Evolutionary conservation across 1,284 basidiomycete species (phyloP).

Genomic region (Neolentinus lepideus): DNA sequence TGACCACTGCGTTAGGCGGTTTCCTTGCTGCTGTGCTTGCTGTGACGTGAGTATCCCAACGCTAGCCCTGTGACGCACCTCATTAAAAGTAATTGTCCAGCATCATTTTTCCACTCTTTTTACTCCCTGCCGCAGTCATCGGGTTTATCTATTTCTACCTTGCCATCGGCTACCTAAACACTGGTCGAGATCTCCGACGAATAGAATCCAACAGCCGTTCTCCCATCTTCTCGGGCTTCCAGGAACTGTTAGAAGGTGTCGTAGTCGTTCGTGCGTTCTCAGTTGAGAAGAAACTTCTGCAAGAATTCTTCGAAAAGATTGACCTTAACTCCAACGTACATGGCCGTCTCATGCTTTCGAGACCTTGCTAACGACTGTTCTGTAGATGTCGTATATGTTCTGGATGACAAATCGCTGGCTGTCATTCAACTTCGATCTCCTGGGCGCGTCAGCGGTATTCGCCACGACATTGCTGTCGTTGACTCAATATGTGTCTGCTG

Average conservation of each 20-base stretch:
- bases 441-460: conserved; percentile 60
- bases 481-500: conserved; percentile 58
- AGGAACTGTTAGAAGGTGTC: conserved; percentile 73
- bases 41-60: conserved; percentile 27
- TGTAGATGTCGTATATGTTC: conserved; percentile 70
- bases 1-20: conserved; percentile 65
- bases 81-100: too few species aligned
- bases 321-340: conserved; percentile 56
- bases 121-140: conserved; percentile 63
- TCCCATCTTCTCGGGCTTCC: conserved; percentile 73
- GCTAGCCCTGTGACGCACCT: too few species aligned
- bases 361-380: background rate
- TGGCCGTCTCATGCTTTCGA: background rate
- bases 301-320: conserved; percentile 59
- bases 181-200: conserved; percentile 68
- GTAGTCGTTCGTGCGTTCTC: conserved; percentile 87
- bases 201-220: conserved; percentile 72
- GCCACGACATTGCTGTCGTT: conserved; percentile 73
- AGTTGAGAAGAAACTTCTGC: conserved; percentile 71
- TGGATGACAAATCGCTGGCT: conserved; percentile 68
- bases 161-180: conserved; percentile 69
- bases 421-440: conserved; percentile 66
- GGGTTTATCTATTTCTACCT: conserved; percentile 55
- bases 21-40: conserved; percentile 65
- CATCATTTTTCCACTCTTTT: conserved; percentile 64